A percentile compares a stretch with the other conserved stretches of the same genome.
These are phyloP conservation scores for Stephania yunnanensis DNA, from an alignment of 164 flowering plant species.

Conservation along the genomic window DNA sequence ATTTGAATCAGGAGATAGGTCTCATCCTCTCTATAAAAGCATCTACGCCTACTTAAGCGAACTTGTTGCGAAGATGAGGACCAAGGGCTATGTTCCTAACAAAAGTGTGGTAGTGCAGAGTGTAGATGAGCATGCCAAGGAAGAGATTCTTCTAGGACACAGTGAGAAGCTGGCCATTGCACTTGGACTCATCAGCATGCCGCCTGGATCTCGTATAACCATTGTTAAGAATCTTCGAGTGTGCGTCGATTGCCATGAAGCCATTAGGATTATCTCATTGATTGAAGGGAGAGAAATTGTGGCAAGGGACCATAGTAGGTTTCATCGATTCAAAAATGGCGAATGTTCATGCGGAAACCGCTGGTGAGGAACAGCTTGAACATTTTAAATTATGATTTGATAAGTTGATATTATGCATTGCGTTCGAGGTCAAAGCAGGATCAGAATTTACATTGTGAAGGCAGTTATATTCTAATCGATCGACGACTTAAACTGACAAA, in stretches of 20 bases:
- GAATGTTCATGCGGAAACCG: slow-evolving; percentile 36
- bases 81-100: slow-evolving; percentile 28
- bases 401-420: background rate
- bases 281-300: slow-evolving; percentile 37
- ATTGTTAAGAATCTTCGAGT: slow-evolving; percentile 45
- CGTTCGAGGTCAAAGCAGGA: background rate
- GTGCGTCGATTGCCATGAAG: slow-evolving; percentile 39
- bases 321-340: slow-evolving; percentile 42
- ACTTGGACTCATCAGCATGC: slow-evolving; percentile 35
- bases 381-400: background rate
- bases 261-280: slow-evolving; percentile 27
- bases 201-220: slow-evolving; percentile 22
- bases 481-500: background rate
- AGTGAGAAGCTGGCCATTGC: slow-evolving; percentile 45
- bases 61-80: slow-evolving; percentile 29
- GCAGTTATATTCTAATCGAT: background rate
- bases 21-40: slow-evolving; percentile 29
- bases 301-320: slow-evolving; percentile 39
- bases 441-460: background rate
- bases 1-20: slow-evolving; percentile 43
- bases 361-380: slow-evolving; percentile 23
- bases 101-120: slow-evolving; percentile 36
- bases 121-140: slow-evolving; percentile 33
- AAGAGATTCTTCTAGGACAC: slow-evolving; percentile 34
- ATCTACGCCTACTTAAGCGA: slow-evolving; percentile 23